These are phyloP conservation scores for Colletotrichum endophyticum DNA, from an alignment of 2,329 filamentous ascomycete genomes.

Conservation along the genomic window DNA sequence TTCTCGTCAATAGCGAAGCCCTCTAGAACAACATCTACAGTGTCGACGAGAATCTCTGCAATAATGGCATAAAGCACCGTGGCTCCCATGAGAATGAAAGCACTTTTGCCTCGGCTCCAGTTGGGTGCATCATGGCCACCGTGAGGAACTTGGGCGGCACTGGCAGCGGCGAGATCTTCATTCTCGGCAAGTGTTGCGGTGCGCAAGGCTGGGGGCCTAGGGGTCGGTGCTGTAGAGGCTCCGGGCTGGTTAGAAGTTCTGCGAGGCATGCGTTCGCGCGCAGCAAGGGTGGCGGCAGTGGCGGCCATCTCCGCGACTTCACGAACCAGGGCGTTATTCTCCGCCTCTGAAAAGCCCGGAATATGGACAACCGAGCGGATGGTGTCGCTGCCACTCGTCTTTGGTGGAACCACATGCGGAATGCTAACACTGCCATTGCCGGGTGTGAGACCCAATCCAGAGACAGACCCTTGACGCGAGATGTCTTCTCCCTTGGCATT, in stretches of 20 bases:
- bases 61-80: slow-evolving; percentile 96
- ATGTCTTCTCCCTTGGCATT: slow-evolving; percentile 55
- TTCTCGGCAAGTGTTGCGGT: slow-evolving; percentile 45
- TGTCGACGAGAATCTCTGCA: slow-evolving; percentile 95
- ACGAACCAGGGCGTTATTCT: slow-evolving; percentile 80
- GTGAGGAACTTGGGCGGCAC: slow-evolving; percentile 41
- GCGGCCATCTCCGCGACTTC: slow-evolving; percentile 95
- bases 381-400: slow-evolving; percentile 50
- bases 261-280: slow-evolving; percentile 66
- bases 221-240: slow-evolving; percentile 38
- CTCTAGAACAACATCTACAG: slow-evolving; percentile 93
- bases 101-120: slow-evolving; percentile 92
- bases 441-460: slow-evolving; percentile 12
- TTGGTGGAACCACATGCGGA: slow-evolving; percentile 80
- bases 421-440: slow-evolving; percentile 53
- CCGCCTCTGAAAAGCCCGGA: slow-evolving; percentile 78
- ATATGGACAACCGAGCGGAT: slow-evolving; percentile 54
- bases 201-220: slow-evolving; percentile 44
- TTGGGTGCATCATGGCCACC: slow-evolving; percentile 98
- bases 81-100: slow-evolving; percentile 85
- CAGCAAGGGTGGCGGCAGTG: slow-evolving; percentile 85
- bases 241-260: slow-evolving; percentile 38
- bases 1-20: slow-evolving; percentile 95
- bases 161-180: slow-evolving; percentile 46
- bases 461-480: slow-evolving; percentile 41